Evolutionary conservation across 1,284 basidiomycete species (phyloP).

Genomic region (Anthracocystis panici-leucophaei): DNA sequence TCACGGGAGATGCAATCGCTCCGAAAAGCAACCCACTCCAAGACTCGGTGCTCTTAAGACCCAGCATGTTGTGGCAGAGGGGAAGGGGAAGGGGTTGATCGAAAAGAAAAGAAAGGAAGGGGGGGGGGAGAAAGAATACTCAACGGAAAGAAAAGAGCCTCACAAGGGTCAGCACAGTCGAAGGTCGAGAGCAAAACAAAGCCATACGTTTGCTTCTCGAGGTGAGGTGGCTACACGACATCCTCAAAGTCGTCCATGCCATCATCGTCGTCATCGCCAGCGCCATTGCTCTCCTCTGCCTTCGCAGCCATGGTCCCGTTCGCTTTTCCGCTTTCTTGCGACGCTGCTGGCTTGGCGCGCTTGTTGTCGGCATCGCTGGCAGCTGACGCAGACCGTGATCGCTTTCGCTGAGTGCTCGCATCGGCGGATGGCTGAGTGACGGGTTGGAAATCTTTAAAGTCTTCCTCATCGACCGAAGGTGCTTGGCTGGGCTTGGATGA

Average conservation of each 20-base stretch:
- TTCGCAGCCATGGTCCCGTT: not conserved
- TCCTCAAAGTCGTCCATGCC: conserved; percentile 64
- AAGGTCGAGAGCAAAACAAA: not conserved
- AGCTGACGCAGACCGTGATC: conserved; percentile 31
- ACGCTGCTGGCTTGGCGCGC: conserved; percentile 24
- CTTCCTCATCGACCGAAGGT: conserved; percentile 37
- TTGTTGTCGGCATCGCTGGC: conserved; percentile 31
- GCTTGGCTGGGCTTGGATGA: conserved; percentile 42
- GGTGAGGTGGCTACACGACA: conserved; percentile 50
- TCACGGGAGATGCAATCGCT: conserved; percentile 38
- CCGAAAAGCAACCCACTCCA: conserved; percentile 25
- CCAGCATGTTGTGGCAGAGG: conserved; percentile 29
- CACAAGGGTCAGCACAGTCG: conserved; percentile 22
- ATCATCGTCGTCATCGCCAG: conserved; percentile 46
- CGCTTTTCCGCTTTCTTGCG: conserved; percentile 3
- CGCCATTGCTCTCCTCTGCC: conserved; percentile 1
- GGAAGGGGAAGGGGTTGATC: not conserved
- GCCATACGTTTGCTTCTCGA: conserved; percentile 8
- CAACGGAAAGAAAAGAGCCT: not conserved
- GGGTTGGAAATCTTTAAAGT: conserved; percentile 49
- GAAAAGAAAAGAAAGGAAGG: not conserved
- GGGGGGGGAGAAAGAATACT: not conserved
- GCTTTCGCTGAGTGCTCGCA: conserved; percentile 21
- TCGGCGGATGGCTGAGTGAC: conserved; percentile 18
- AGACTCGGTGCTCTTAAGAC: conserved; percentile 61